Evolutionary conservation across 805 yeast species (phyloP), one percentile per base, ranked within the genome.

Genomic region (Candida incommunis): DNA sequence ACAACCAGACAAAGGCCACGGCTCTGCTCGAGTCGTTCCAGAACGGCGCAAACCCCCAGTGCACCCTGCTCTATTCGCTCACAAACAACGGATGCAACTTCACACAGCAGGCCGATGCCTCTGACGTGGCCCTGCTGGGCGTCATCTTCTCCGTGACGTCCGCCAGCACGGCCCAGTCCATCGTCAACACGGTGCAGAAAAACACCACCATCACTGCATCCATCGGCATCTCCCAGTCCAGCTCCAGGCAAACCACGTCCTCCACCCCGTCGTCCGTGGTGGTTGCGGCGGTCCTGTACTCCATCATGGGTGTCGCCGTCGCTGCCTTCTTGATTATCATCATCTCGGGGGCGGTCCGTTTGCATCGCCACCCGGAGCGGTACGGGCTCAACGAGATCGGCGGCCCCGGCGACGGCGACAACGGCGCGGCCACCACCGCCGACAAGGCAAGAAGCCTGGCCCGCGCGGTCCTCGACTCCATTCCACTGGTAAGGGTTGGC

Each of bases 311-410:
- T 11, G 31, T 60, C 5, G 47, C 59, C 3, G 58, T 61, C 2
- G 46, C 53, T 1, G 51, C 56, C 23, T 59, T 60, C 40, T 45
- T 59, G 25, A 45, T 58, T 22, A 46, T 62, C 24, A 54, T 61
- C 22, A 46, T 58, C 4, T 50, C 59, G 3, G 65, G 65, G n/a
- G 60, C 61, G 3, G 44, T 59, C 24, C 54, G 65, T 3, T 54
- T 59, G 9, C 64, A 58, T 34, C 51, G 60, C 21, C 62, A 62
- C 42, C 66, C 66, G 1, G 65, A 61, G 40, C 48, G 65, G 22
- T 61, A 61, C 43, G 61, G 61, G 4, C 41, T 55, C 23, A 34
- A 52, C 4, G 44, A 42, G 1, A 40, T 40, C 2, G 43, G 42
- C 4, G 43, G 23, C 21, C 48, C 40, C 16, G 42, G 43, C 23